These are phyloP conservation scores for Phytophthora megakarya DNA, from an alignment of 352 stramenopile genomes.

Conservation along the genomic window DNA sequence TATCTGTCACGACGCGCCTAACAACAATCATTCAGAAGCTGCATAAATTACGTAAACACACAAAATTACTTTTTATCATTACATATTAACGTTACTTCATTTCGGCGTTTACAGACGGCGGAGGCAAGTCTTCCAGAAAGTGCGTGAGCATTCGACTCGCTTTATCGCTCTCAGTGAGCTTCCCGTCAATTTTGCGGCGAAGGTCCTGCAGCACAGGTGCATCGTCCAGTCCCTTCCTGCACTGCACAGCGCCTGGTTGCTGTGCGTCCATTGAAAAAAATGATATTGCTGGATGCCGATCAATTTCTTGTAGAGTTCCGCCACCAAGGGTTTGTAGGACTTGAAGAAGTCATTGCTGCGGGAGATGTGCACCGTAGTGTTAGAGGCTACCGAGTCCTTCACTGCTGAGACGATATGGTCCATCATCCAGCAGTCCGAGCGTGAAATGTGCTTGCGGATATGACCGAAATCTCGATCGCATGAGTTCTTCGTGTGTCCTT, in stretches of 20 bases:
- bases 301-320: constrained; percentile 14
- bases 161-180: too few species aligned
- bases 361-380: constrained; percentile 4
- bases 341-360: neutral
- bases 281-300: neutral
- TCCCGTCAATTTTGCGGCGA: constrained; percentile 4
- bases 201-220: constrained; percentile 7
- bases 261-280: neutral
- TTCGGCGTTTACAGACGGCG: too few species aligned
- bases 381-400: neutral
- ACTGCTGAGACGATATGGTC: constrained; percentile 11
- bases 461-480: constrained; percentile 17
- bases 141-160: too few species aligned
- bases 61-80: neutral
- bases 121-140: too few species aligned
- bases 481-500: constrained; percentile 25
- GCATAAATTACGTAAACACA: neutral
- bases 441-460: constrained; percentile 14
- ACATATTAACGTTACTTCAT: neutral
- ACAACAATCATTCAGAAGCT: neutral
- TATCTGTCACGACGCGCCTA: constrained; percentile 10
- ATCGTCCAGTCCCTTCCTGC: neutral
- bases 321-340: neutral
- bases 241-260: neutral
- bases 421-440: constrained; percentile 13